Evolutionary conservation across 192 early-diverging fungal genomes (phyloP), one percentile per base, ranked within the genome.

Genomic region (Obelidium mucronatum): DNA sequence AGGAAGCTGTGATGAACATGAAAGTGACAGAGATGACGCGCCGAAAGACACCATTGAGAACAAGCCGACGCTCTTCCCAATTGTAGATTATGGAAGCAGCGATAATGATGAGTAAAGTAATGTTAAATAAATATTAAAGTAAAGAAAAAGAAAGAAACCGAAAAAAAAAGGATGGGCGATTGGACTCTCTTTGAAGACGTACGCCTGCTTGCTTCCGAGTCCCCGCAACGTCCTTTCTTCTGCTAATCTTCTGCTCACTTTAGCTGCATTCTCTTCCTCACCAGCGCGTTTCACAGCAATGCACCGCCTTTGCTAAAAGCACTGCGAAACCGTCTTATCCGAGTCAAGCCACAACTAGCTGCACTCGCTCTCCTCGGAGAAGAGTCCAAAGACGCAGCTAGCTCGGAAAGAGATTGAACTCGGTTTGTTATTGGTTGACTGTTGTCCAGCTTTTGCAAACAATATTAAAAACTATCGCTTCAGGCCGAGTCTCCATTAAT

Each of bases 151-250:
- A n/a, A n/a, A n/a, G n/a, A n/a, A n/a, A n/a, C n/a, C n/a, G n/a
- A n/a, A n/a, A n/a, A n/a, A n/a, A n/a, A n/a, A n/a, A n/a, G n/a
- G n/a, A n/a, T 5, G 53, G 52, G 51, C 51, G 37, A 54, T 6
- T 72, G 52, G 69, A 59, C 53, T 22, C 6, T n/a, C 26, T 59
- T 72, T 42, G 54, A 54, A 40, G 69, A 72, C 53, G 69, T 72
- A 42, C 24, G 51, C n/a, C n/a, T n/a, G n/a, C n/a, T n/a, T n/a
- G n/a, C n/a, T n/a, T n/a, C n/a, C n/a, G n/a, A n/a, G n/a, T n/a
- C n/a, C n/a, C n/a, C n/a, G n/a, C n/a, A n/a, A n/a, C n/a, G n/a
- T n/a, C n/a, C n/a, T n/a, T n/a, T n/a, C n/a, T n/a, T n/a, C n/a
- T n/a, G n/a, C n/a, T n/a, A n/a, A n/a, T n/a, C n/a, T n/a, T n/a